Conservation (phyloP, 2,329 filamentous ascomycete species). For the Arthrinium puccinioides region DNA sequence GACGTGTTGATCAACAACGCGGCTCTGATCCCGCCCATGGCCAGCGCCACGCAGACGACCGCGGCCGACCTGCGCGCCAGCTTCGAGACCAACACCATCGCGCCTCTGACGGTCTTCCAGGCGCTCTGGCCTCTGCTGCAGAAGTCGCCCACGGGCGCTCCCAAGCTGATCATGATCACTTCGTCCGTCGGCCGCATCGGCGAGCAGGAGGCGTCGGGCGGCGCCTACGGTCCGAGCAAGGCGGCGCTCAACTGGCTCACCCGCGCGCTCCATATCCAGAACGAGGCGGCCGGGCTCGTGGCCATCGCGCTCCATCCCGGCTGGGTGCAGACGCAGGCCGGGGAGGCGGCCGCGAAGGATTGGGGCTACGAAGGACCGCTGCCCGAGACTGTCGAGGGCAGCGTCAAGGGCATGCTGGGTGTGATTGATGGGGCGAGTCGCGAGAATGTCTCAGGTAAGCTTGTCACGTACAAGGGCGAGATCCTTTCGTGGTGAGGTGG, state of each 20-base stretch:
- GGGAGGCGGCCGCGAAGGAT: slow-evolving; percentile 20
- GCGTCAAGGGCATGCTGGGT: slow-evolving; percentile 22
- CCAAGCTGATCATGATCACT: slow-evolving; percentile 28
- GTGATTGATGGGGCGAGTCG: slow-evolving; percentile 28
- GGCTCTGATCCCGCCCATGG: slow-evolving; percentile 26
- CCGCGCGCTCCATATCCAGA: slow-evolving; percentile 20
- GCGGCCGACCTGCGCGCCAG: slow-evolving; percentile 27
- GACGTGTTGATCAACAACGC: slow-evolving; percentile 47
- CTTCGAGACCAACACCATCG: slow-evolving; percentile 37
- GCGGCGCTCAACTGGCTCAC: slow-evolving; percentile 27
- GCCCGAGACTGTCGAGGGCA: slow-evolving; percentile 22
- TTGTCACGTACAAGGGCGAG: slow-evolving; percentile 13
- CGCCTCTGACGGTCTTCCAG: slow-evolving; percentile 26
- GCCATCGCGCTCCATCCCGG: slow-evolving; percentile 29
- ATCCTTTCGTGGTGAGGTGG: neutral
- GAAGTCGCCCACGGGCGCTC: slow-evolving; percentile 9
- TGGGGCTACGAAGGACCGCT: slow-evolving; percentile 20
- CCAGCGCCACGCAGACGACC: slow-evolving; percentile 19
- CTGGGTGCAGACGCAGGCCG: slow-evolving; percentile 26
- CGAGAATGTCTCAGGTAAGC: slow-evolving; percentile 24
- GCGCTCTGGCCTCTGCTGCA: slow-evolving; percentile 28
- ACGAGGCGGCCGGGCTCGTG: slow-evolving; percentile 13
- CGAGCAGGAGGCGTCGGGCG: slow-evolving; percentile 22
- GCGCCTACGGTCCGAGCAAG: slow-evolving; percentile 28
- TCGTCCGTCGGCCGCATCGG: slow-evolving; percentile 27